phyloP scores from a whole-genome alignment of 169 alveolate genomes.

The Cryptosporidium sp. region DNA sequence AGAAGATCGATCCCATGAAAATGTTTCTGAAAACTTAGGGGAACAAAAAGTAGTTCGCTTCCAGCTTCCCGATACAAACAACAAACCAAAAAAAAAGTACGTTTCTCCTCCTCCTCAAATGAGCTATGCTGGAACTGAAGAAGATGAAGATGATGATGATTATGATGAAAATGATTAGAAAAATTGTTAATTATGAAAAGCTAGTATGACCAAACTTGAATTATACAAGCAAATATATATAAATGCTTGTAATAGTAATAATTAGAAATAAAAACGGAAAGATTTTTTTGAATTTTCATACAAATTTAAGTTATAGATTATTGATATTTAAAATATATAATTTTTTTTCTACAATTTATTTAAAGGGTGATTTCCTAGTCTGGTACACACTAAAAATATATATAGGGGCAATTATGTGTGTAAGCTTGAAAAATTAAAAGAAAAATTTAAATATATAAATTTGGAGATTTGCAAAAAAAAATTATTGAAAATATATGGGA shows the following conservation, averaged over 20 bases:
- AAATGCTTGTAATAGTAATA: no score
- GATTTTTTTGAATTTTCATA: neutral
- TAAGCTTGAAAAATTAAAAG: neutral
- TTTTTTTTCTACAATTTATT: neutral
- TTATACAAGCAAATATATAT: neutral
- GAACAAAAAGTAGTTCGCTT: slow-evolving; percentile 23
- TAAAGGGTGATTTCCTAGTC: neutral
- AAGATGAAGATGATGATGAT: neutral
- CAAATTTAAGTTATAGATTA: neutral
- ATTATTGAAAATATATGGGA: neutral
- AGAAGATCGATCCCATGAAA: neutral
- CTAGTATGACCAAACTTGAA: no score
- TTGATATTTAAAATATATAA: neutral
- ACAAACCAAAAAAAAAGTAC: slow-evolving; percentile 13
- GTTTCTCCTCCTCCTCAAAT: slow-evolving; percentile 65
- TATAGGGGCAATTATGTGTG: slow-evolving; percentile 8
- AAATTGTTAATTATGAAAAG: no score
- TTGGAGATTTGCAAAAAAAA: neutral
- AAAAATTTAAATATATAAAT: neutral
- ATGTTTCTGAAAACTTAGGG: neutral
- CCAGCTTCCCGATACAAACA: slow-evolving; percentile 17
- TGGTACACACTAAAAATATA: slow-evolving; percentile 10
- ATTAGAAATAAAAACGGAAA: neutral
- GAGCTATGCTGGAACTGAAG: neutral
- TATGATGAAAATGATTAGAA: neutral